A percentile compares a stretch with the other conserved stretches of the same genome.
phyloP scores from a whole-genome alignment of 139 green algal species.

The Eudorina sp. region DNA sequence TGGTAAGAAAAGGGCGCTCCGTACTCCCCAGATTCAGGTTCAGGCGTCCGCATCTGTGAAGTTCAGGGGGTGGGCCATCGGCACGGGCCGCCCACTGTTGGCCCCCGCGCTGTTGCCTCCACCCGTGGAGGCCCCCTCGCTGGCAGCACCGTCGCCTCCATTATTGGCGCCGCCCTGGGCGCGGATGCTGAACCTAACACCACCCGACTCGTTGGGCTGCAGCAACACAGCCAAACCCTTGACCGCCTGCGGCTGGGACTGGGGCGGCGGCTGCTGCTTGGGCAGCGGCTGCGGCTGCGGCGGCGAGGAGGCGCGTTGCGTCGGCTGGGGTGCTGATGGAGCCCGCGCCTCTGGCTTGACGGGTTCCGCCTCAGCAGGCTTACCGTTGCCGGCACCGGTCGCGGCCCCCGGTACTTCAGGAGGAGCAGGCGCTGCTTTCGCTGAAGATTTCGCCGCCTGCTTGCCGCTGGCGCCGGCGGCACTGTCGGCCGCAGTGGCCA shows the following conservation, averaged over 20 bases:
- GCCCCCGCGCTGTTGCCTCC: neutral
- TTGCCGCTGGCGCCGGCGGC: neutral
- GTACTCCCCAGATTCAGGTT: no score
- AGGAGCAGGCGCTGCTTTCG: neutral
- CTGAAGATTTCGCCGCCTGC: no score
- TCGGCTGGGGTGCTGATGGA: neutral
- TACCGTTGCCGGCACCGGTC: neutral
- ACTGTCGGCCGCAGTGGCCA: neutral
- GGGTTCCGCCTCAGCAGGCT: neutral
- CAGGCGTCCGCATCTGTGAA: neutral
- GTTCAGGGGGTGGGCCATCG: slow-evolving; percentile 8
- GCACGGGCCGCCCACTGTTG: neutral
- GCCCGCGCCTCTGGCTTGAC: neutral
- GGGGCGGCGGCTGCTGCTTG: neutral
- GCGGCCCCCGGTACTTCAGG: neutral
- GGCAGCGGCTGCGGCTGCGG: neutral
- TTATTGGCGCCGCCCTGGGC: neutral
- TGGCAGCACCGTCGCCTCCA: neutral
- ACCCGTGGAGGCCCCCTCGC: neutral
- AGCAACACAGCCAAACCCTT: slow-evolving; percentile 8
- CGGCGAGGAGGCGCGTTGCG: neutral
- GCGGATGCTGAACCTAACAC: neutral
- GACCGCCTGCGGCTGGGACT: neutral
- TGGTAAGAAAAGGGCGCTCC: no score
- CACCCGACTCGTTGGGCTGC: neutral